Percentiles rank a stretch among this genome's conserved stretches.
These are phyloP conservation scores for Pseudogymnoascus sp. DNA, from an alignment of 2,329 filamentous ascomycete genomes.

Conservation along the genomic window DNA sequence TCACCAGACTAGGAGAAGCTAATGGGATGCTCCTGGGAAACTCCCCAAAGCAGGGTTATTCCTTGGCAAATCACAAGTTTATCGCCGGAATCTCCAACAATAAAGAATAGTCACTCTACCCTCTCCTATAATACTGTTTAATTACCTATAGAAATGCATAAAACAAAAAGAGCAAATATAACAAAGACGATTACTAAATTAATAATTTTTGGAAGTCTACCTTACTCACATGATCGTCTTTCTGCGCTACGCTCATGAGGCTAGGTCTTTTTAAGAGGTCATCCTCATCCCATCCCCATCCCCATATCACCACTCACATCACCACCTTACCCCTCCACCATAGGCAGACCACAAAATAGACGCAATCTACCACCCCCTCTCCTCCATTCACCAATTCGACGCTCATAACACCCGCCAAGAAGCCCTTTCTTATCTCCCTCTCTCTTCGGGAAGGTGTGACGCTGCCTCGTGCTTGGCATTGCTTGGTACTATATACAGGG, in stretches of 20 bases:
- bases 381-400: background rate
- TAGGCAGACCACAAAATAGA: background rate
- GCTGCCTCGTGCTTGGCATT: conserved; percentile 1
- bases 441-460: background rate
- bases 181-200: background rate
- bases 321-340: background rate
- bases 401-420: background rate
- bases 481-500: conserved; percentile 2
- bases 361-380: background rate
- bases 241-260: background rate
- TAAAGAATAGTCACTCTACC: no score
- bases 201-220: background rate
- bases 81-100: no score
- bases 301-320: background rate
- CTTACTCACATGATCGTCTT: background rate
- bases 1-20: no score
- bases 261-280: background rate
- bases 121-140: background rate
- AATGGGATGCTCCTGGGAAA: no score
- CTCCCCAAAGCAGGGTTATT: no score
- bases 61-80: no score
- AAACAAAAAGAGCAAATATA: background rate
- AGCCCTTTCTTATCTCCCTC: background rate
- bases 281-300: background rate
- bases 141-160: background rate